Base-by-base conservation (phyloP, 495 filamentous ascomycete species). In the Copromyces sp. region DNA sequence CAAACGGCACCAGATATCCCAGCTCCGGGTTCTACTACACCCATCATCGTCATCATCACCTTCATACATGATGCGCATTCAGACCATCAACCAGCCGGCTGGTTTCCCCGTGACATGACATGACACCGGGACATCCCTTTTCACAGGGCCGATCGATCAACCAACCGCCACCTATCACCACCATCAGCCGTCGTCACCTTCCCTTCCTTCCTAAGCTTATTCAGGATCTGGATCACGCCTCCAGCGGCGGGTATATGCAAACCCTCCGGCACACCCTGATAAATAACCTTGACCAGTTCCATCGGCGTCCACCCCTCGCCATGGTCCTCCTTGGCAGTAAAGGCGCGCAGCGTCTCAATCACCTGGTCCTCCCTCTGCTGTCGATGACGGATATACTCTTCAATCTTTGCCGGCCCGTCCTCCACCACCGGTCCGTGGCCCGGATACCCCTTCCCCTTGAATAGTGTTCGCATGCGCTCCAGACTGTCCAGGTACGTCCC, bases 281-380 rank as follows among this genome's bases (percentile, higher is more conserved):
- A 99, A 29, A 99, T 92, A 35, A 89, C 81, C 81, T 92, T 91
- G 37, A 98, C 96, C 59, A 98, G 83, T 77, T 94, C 91, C 84
- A 94, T 90, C 9, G 89, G 82, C 29, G 89, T 90, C 90, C 90
- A 93, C 0, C 75, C 78, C 42, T 73, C 90, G 87, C 88, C 91
- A 0, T 74, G 74, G 40, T 70, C 77, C 45, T 44, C 74, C 68
- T 85, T 82, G 7, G 78, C 81, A 16, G 78, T 77, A 7, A 75
- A 74, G 12, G 79, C 76, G 44, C 82, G 82, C 69, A 99, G 78
- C 2, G 91, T 90, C 47, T 87, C 87, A 12, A 97, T 74, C 0
- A 99, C 88, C 79, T 99, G 93, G 39, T 89, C 84, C 80, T 99
- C 95, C 39, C 95, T 86, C 82, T 89, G 83, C 78, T 89, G 83